Evolutionary conservation across 345 rosid species (phyloP).

Genomic region (Firmiana major): DNA sequence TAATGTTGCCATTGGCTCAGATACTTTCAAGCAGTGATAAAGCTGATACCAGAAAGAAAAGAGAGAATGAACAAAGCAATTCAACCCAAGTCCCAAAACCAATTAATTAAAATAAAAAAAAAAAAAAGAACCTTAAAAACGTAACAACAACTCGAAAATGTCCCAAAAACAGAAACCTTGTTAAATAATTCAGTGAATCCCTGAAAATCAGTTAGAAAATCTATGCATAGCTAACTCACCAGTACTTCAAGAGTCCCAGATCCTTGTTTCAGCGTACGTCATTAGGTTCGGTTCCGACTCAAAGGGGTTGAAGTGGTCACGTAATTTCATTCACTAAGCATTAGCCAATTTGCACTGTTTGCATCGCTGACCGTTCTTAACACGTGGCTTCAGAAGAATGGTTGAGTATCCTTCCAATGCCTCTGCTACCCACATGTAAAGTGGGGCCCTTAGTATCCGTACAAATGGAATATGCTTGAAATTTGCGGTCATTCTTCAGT

Average conservation of each 20-base stretch:
- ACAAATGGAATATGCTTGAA: not conserved
- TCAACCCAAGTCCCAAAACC: not conserved
- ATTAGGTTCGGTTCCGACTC: not conserved
- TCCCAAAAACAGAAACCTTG: conserved; percentile 10
- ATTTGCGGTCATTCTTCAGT: not conserved
- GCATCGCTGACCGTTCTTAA: not conserved
- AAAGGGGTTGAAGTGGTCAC: not conserved
- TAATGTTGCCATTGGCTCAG: conserved; percentile 44
- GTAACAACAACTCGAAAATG: conserved; percentile 12
- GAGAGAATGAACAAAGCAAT: not conserved
- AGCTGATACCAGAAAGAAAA: not conserved
- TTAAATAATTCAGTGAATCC: conserved; percentile 9
- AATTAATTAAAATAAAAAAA: not conserved
- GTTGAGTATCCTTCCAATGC: not conserved
- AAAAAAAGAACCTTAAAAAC: not conserved
- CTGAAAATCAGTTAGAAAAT: conserved; percentile 10
- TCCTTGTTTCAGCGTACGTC: not conserved
- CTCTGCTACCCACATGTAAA: conserved; percentile 5
- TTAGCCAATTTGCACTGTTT: conserved; percentile 15
- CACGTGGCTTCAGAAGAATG: conserved; percentile 20
- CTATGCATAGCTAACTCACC: not conserved
- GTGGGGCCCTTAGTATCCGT: conserved; percentile 15
- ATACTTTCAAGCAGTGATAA: not conserved
- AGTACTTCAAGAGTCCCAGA: not conserved
- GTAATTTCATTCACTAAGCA: not conserved